A percentile compares a stretch with the other conserved stretches of the same genome.
These are phyloP conservation scores for Sphenostylis stenocarpa DNA, from an alignment of 306 rosid genomes.

Conservation along the genomic window DNA sequence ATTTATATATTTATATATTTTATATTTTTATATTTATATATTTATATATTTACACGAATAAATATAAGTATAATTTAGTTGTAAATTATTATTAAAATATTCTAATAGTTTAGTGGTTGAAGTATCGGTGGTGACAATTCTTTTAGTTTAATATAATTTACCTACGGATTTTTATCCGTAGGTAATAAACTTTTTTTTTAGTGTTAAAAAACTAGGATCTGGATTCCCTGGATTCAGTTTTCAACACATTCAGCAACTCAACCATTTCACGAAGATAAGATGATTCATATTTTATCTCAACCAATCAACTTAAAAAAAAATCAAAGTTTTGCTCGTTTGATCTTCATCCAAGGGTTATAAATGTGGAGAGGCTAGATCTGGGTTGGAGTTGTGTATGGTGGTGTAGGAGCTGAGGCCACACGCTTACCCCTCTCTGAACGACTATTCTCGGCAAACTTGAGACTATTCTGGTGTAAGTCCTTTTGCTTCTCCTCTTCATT, in stretches of 20 bases:
- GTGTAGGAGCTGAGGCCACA: conserved; percentile 64
- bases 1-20: too few relatives aligned
- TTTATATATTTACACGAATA: too few relatives aligned
- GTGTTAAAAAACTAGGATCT: not conserved
- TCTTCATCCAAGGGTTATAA: not conserved
- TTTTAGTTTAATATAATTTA: too few relatives aligned
- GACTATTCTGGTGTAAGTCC: conserved; percentile 63
- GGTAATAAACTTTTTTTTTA: too few relatives aligned
- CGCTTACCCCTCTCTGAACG: conserved; percentile 83
- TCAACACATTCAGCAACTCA: not conserved
- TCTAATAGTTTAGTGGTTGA: too few relatives aligned
- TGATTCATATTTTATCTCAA: not conserved
- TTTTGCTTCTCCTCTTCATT: conserved; percentile 62
- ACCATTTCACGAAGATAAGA: not conserved
- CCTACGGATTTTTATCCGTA: too few relatives aligned
- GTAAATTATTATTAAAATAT: too few relatives aligned
- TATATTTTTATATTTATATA: too few relatives aligned
- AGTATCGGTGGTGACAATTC: too few relatives aligned
- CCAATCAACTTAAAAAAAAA: not conserved
- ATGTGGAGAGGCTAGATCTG: conserved; percentile 40
- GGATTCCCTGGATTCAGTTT: not conserved
- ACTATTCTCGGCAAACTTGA: conserved; percentile 88
- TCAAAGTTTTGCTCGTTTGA: not conserved
- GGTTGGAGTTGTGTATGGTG: conserved; percentile 65
- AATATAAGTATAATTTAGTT: too few relatives aligned